These are phyloP conservation scores for Trifolium repens DNA, from an alignment of 306 rosid genomes.

Conservation along the genomic window DNA sequence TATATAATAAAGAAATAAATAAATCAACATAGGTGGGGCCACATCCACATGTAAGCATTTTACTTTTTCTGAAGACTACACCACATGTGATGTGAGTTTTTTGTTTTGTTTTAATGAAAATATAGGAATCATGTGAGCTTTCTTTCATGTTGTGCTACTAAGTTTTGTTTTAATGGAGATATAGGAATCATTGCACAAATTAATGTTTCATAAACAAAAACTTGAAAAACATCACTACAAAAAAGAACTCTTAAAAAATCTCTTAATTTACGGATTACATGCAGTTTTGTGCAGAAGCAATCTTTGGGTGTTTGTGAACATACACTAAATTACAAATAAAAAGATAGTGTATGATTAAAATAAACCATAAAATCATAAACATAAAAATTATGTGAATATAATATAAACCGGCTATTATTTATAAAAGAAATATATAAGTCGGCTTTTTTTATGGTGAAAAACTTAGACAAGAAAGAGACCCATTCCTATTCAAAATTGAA, in stretches of 20 bases:
- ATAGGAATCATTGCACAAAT: background rate
- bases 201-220: background rate
- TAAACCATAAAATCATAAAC: background rate
- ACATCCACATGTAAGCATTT: background rate
- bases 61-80: too few species aligned
- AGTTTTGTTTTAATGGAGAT: too few species aligned
- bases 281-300: constrained; percentile 4
- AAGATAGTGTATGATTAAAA: constrained; percentile 6
- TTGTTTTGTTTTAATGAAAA: too few species aligned
- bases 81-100: too few species aligned
- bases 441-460: background rate
- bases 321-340: background rate
- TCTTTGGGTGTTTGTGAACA: constrained; percentile 31
- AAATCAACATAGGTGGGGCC: background rate
- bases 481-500: constrained; percentile 38
- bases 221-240: too few species aligned
- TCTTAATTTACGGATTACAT: background rate
- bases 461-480: background rate
- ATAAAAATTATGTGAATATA: background rate
- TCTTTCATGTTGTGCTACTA: too few species aligned
- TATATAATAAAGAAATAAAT: background rate
- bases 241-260: background rate
- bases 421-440: background rate
- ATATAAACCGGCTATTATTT: background rate
- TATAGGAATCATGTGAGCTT: too few species aligned